phyloP scores from a whole-genome alignment of 495 filamentous ascomycete species.

The Aspergillus incahuasiensis region DNA sequence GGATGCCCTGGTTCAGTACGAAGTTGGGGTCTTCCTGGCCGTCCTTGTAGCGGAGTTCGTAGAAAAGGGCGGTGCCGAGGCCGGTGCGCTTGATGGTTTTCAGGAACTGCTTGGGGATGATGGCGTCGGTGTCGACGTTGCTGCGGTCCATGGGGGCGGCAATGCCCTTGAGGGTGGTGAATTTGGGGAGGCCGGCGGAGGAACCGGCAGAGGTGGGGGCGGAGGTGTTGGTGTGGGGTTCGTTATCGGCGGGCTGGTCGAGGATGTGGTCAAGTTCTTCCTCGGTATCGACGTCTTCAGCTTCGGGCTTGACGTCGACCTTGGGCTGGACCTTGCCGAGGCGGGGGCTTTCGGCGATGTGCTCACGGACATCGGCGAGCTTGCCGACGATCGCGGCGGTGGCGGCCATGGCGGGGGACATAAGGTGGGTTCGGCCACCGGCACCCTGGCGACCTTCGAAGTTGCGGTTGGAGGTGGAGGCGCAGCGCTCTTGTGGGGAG shows the following conservation, averaged over 20 bases:
- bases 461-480: constrained; percentile 93
- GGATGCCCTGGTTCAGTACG: constrained; percentile 85
- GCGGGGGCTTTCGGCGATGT: constrained; percentile 56
- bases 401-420: constrained; percentile 96
- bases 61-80: constrained; percentile 82
- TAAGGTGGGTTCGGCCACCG: constrained; percentile 86
- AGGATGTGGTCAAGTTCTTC: constrained; percentile 71
- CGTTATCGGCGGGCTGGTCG: constrained; percentile 70
- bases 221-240: constrained; percentile 55
- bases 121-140: constrained; percentile 96
- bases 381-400: constrained; percentile 86
- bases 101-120: constrained; percentile 98
- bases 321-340: constrained; percentile 54
- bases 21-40: constrained; percentile 74
- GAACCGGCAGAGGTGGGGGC: constrained; percentile 44
- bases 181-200: constrained; percentile 70
- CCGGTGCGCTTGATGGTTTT: constrained; percentile 99
- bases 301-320: constrained; percentile 53
- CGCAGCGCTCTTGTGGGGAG: constrained; percentile 88
- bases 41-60: constrained; percentile 73
- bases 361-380: constrained; percentile 83
- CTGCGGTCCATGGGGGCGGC: constrained; percentile 81
- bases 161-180: constrained; percentile 75
- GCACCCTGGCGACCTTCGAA: constrained; percentile 97
- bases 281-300: constrained; percentile 71